Evolutionary conservation across 202 grass and related monocot genomes (phyloP), one percentile per base, ranked within the genome.

Genomic region (Saccharum hybrid): DNA sequence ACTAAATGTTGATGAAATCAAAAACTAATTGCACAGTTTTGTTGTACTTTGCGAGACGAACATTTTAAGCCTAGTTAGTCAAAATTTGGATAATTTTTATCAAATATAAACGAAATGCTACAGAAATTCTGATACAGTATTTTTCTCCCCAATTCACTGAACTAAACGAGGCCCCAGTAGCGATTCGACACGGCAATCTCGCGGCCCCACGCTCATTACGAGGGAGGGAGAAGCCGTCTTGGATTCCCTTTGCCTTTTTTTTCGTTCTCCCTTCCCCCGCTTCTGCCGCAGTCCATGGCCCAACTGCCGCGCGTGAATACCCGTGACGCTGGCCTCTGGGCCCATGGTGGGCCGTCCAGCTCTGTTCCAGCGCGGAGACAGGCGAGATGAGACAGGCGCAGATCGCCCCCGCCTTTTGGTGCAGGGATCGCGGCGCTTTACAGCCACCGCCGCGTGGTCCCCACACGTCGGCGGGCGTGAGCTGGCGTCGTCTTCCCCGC

Each of bases 341-440:
- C 68, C 79, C 88, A 0, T 0, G 60, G 1, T 10, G 10, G 22
- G 14, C 61, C 75, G 48, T 61, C 74, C 84, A 83, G 79, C 83
- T 69, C 49, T 3, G 39, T 68, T 68, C 30, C 88, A 90, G 74
- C 71, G 63, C 83, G 43, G 48, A 46, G 43, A 33, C 76, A 76
- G 74, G 28, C 63, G 10, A 13, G 43, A 48, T 11, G 45, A 43
- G 26, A 5, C 80, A 6, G 71, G 11, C 82, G 15, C 54, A 75
- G 79, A 65, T 63, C 38, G 34, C 51, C 39, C 28, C 28, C 16
- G 67, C 59, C 49, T 90, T 86, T 89, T 63, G 8, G 12, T 69
- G 30, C 78, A 23, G 63, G 40, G 38, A 38, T 84, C 62, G 4
- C 81, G 4, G 61, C 36, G 64, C 62, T 16, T 26, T 84, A 54